These are phyloP conservation scores for Aurantiochytrium sp. DNA, from an alignment of 108 stramenopile genomes.

Conservation along the genomic window DNA sequence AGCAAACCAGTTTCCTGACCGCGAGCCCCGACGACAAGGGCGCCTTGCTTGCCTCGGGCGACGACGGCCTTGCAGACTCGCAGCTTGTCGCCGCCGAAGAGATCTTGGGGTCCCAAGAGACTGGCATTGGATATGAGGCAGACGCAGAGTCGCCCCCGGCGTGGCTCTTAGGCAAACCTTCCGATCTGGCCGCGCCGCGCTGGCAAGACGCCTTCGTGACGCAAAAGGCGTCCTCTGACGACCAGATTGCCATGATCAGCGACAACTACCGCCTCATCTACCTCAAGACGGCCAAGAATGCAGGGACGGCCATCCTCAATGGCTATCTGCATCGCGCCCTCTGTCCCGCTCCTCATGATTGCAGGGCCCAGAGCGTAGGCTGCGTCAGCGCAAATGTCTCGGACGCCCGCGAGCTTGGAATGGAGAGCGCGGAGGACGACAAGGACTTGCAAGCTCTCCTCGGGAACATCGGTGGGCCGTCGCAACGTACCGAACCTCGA, in stretches of 20 bases:
- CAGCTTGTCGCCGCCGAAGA: too few species aligned
- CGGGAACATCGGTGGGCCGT: not conserved
- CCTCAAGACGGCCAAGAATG: not conserved
- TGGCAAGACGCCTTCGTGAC: too few species aligned
- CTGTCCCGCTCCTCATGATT: not conserved
- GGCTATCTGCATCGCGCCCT: not conserved
- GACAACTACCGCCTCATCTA: not conserved
- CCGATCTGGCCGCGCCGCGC: too few species aligned
- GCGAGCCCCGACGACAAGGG: too few species aligned
- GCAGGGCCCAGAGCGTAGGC: not conserved
- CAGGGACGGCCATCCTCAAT: not conserved
- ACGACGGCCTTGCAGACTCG: too few species aligned
- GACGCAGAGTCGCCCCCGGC: too few species aligned
- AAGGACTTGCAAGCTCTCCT: not conserved
- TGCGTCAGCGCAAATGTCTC: not conserved
- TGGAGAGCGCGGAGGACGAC: not conserved
- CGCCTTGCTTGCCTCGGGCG: too few species aligned
- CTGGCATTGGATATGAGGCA: too few species aligned
- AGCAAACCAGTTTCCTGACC: too few species aligned
- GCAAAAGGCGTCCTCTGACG: too few species aligned
- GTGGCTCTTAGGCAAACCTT: too few species aligned
- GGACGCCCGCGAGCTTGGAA: not conserved
- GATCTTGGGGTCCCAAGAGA: too few species aligned
- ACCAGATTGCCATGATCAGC: not conserved
- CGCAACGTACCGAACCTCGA: not conserved